Evolutionary conservation across 2,329 filamentous ascomycete genomes (phyloP).

Genomic region (Alternaria hordeiaustralica): DNA sequence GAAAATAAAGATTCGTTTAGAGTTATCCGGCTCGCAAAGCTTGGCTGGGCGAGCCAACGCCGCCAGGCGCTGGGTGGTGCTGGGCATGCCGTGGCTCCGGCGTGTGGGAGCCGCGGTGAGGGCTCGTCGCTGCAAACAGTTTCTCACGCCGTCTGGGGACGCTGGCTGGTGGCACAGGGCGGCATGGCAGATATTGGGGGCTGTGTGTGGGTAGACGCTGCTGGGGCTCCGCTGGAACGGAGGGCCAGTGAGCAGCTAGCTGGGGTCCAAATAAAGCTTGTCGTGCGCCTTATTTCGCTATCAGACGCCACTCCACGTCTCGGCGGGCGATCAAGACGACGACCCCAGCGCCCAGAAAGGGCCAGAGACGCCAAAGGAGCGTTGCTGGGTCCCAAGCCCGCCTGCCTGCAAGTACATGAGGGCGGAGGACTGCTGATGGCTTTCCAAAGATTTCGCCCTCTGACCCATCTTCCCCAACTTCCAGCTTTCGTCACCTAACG

Average conservation of each 20-base stretch:
- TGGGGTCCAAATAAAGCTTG: slow-evolving; percentile 49
- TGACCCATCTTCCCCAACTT: slow-evolving; percentile 1
- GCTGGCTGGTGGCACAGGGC: neutral
- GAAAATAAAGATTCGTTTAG: slow-evolving; percentile 43
- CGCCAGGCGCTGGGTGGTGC: slow-evolving; percentile 23
- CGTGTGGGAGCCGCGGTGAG: neutral
- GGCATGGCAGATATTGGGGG: slow-evolving; percentile 1
- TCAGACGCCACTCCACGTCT: slow-evolving; percentile 46
- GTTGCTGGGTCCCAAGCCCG: slow-evolving; percentile 29
- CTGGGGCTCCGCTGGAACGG: slow-evolving; percentile 18
- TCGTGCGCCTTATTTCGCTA: slow-evolving; percentile 45
- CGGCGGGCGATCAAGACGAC: slow-evolving; percentile 43
- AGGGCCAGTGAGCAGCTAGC: slow-evolving; percentile 30
- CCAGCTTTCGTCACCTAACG: neutral
- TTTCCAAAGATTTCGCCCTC: slow-evolving; percentile 25
- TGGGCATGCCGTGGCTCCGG: slow-evolving; percentile 21
- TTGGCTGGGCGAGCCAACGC: slow-evolving; percentile 34
- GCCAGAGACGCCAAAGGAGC: slow-evolving; percentile 24
- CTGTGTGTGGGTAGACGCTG: slow-evolving; percentile 3
- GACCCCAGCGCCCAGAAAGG: slow-evolving; percentile 39
- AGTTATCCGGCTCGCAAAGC: slow-evolving; percentile 39
- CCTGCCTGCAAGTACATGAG: slow-evolving; percentile 26
- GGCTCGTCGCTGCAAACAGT: neutral
- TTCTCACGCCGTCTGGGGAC: neutral
- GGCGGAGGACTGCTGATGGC: slow-evolving; percentile 25